A percentile compares a stretch with the other conserved stretches of the same genome.
phyloP scores from a whole-genome alignment of 1,284 basidiomycete genomes.

The Austroboletus niveus region DNA sequence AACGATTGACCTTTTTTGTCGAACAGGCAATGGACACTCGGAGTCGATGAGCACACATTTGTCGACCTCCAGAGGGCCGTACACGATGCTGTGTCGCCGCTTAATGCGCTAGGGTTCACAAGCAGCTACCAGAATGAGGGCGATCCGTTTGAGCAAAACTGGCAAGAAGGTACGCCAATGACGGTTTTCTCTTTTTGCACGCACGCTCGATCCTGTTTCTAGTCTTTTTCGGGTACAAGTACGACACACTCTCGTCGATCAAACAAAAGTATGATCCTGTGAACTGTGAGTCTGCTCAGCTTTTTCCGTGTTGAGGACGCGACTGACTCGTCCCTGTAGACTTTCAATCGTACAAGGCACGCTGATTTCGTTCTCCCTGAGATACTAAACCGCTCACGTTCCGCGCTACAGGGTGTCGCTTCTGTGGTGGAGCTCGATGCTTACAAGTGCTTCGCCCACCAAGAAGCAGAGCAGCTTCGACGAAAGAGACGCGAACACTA shows the following conservation, averaged over 20 bases:
- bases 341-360: constrained; percentile 20
- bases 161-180: constrained; percentile 18
- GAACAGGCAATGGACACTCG: constrained; percentile 15
- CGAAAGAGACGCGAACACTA: too few species aligned
- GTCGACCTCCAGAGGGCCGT: constrained; percentile 6
- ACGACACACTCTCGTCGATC: constrained; percentile 17
- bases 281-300: constrained; percentile 18
- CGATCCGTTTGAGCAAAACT: constrained; percentile 16
- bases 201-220: neutral
- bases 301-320: neutral
- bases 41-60: neutral
- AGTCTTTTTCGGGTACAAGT: constrained; percentile 29
- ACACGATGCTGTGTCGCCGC: constrained; percentile 8
- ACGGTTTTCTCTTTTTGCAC: neutral
- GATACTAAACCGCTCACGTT: neutral
- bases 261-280: constrained; percentile 25
- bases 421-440: constrained; percentile 9
- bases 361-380: neutral
- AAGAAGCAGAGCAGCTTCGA: neutral
- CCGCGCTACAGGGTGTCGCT: constrained; percentile 7
- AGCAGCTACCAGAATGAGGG: constrained; percentile 28
- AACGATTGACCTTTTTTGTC: neutral
- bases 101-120: constrained; percentile 18
- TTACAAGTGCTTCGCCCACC: constrained; percentile 9
- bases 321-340: constrained; percentile 3